Percentiles rank a stretch among this genome's conserved stretches.
These are phyloP conservation scores for Fusarium odoratissimum DNA, from an alignment of 2,329 filamentous ascomycete genomes.

Conservation along the genomic window DNA sequence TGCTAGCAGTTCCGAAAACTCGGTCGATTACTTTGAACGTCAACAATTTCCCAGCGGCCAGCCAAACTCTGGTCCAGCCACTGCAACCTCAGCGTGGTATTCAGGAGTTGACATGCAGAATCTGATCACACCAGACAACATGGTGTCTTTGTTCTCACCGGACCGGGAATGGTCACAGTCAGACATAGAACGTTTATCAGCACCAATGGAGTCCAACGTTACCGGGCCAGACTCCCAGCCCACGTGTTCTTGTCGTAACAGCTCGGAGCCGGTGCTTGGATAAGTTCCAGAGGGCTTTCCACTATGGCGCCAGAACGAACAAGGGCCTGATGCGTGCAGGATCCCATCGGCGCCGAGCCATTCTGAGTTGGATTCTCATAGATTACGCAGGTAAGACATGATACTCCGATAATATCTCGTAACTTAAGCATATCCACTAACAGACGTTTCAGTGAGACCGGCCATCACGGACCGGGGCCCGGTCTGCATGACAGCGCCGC, in stretches of 20 bases:
- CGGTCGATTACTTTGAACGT: background rate
- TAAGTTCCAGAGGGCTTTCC: background rate
- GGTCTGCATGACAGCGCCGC: background rate
- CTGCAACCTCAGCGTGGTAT: background rate
- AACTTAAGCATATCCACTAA: background rate
- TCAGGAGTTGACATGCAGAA: accelerated
- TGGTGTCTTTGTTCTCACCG: background rate
- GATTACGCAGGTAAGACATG: background rate
- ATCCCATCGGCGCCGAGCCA: background rate
- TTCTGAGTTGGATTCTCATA: background rate
- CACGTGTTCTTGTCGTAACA: background rate
- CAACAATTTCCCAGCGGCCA: background rate
- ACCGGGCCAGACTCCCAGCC: background rate
- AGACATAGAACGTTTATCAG: background rate
- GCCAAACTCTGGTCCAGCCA: background rate
- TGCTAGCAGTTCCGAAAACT: background rate
- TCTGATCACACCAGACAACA: background rate
- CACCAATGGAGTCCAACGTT: background rate
- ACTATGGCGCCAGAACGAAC: background rate
- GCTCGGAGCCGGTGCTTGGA: background rate
- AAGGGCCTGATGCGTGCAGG: background rate
- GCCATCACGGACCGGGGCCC: background rate
- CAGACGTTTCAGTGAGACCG: background rate
- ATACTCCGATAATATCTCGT: background rate
- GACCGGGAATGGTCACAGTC: background rate